Conservation (phyloP, 73 alveolate species). For the Stentor roeselii region DNA sequence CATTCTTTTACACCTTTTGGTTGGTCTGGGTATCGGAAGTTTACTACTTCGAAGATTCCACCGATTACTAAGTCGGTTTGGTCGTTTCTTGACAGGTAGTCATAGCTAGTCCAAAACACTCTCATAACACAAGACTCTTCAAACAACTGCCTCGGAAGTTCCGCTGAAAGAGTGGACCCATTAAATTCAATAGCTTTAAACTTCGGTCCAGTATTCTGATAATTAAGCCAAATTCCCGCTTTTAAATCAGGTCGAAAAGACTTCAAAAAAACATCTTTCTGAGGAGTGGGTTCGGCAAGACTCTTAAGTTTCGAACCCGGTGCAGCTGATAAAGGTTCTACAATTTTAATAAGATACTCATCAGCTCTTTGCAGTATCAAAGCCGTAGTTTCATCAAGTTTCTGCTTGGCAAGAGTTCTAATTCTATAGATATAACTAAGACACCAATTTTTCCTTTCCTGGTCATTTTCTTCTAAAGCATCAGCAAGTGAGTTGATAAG, state of each 20-base stretch:
- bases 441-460: constrained; percentile 41
- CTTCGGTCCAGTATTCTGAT: constrained; percentile 21
- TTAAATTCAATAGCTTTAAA: constrained; percentile 45
- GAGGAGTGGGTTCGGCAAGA: background rate
- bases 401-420: constrained; percentile 34
- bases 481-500: constrained; percentile 37
- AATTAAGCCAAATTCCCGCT: constrained; percentile 22
- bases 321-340: constrained; percentile 16
- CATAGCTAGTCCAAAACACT: constrained; percentile 52
- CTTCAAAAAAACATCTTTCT: background rate
- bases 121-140: constrained; percentile 46
- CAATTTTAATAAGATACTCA: constrained; percentile 20
- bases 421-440: constrained; percentile 31
- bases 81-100: constrained; percentile 38
- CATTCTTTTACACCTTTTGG: constrained; percentile 29
- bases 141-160: constrained; percentile 49
- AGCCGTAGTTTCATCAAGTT: constrained; percentile 49
- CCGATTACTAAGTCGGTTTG: constrained; percentile 58
- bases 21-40: constrained; percentile 31
- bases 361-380: constrained; percentile 55
- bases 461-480: constrained; percentile 48
- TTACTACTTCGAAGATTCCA: constrained; percentile 54
- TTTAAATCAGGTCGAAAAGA: background rate
- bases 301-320: background rate
- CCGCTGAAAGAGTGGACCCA: constrained; percentile 32